These are phyloP conservation scores for Ceratobasidium sp. DNA, from an alignment of 1,284 basidiomycete genomes.

Conservation along the genomic window DNA sequence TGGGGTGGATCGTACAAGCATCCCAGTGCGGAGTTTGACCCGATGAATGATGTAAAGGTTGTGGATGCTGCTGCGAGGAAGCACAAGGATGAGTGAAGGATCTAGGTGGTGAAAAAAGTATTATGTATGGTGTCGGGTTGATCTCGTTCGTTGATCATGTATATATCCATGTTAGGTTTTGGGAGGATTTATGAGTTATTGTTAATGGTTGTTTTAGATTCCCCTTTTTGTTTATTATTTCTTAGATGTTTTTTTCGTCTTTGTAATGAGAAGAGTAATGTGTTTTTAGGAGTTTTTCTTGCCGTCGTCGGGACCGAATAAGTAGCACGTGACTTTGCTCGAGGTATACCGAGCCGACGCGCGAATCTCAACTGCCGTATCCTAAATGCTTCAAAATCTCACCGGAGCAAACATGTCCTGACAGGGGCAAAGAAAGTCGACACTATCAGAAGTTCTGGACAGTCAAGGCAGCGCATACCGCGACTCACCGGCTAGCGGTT, in stretches of 20 bases:
- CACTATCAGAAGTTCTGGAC: too few relatives aligned
- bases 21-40: constrained; percentile 87
- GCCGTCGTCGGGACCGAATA: too few relatives aligned
- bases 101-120: neutral
- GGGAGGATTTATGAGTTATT: neutral
- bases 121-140: neutral
- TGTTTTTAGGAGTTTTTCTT: too few relatives aligned
- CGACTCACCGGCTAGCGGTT: too few relatives aligned
- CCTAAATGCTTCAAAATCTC: too few relatives aligned
- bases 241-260: neutral
- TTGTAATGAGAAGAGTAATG: too few relatives aligned
- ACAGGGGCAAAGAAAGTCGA: too few relatives aligned
- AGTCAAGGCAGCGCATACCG: too few relatives aligned
- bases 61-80: constrained; percentile 38
- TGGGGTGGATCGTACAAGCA: constrained; percentile 89
- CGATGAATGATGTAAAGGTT: constrained; percentile 76
- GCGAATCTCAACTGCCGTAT: too few relatives aligned
- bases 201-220: constrained; percentile 1
- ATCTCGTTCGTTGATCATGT: constrained; percentile 8
- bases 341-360: too few relatives aligned
- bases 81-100: constrained; percentile 17
- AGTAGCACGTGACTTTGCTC: too few relatives aligned
- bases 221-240: neutral
- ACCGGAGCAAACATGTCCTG: too few relatives aligned
- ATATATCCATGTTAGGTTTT: neutral